Percentiles rank a stretch among this genome's conserved stretches.
These are phyloP conservation scores for Fennellomyces sp. DNA, from an alignment of 371 early-diverging fungal genomes.

Conservation along the genomic window DNA sequence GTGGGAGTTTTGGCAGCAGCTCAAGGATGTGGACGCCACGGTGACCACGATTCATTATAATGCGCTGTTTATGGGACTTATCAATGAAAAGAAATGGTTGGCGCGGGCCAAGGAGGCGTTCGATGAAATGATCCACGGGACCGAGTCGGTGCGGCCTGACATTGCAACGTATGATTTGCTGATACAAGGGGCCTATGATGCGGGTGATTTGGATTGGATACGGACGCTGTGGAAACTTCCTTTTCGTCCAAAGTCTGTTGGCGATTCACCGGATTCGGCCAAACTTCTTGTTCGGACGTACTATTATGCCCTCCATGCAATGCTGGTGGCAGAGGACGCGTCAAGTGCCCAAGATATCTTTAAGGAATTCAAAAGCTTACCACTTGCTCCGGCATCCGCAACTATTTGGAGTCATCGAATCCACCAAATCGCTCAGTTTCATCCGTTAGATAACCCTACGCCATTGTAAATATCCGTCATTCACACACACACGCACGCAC, in stretches of 20 bases:
- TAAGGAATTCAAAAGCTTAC: slow-evolving; percentile 2
- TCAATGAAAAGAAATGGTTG: slow-evolving; percentile 26
- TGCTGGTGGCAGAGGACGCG: slow-evolving; percentile 16
- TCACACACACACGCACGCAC: too few species aligned
- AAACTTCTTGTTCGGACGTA: slow-evolving; percentile 22
- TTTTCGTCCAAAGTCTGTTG: neutral
- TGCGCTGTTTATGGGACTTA: slow-evolving; percentile 26
- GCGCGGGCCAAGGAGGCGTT: slow-evolving; percentile 27
- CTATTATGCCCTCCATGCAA: slow-evolving; percentile 25
- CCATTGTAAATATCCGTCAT: neutral
- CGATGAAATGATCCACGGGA: slow-evolving; percentile 22
- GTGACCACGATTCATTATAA: slow-evolving; percentile 26
- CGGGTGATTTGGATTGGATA: slow-evolving; percentile 22
- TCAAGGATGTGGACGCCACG: neutral
- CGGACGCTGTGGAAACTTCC: slow-evolving; percentile 14
- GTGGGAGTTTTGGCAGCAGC: slow-evolving; percentile 35
- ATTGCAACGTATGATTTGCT: slow-evolving; percentile 28
- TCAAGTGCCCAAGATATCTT: slow-evolving; percentile 13
- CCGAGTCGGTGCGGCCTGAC: slow-evolving; percentile 10
- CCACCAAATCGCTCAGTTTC: neutral
- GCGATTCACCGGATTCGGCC: neutral
- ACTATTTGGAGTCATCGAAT: slow-evolving; percentile 12
- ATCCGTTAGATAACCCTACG: neutral
- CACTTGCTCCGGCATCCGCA: slow-evolving; percentile 9
- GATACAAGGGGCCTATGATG: slow-evolving; percentile 26